phyloP scores from a whole-genome alignment of 2,329 filamentous ascomycete genomes.

The Fusarium decemcellulare region DNA sequence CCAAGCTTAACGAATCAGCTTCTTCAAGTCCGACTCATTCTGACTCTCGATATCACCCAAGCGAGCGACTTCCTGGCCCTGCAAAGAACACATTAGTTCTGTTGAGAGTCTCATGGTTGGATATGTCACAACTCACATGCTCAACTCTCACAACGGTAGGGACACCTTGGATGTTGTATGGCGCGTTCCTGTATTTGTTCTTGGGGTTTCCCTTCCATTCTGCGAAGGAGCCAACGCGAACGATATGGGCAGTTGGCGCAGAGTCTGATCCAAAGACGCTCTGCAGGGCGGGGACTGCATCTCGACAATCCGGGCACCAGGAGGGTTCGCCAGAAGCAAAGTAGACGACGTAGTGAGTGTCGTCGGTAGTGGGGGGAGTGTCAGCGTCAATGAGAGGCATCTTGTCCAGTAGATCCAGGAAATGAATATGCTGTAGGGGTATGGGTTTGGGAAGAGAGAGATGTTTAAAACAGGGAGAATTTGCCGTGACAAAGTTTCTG shows the following conservation, averaged over 20 bases:
- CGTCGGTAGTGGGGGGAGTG: conserved; percentile 39
- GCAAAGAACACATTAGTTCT: not conserved
- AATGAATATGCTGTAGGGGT: rapidly evolving
- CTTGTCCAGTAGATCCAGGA: not conserved
- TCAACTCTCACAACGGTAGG: conserved; percentile 47
- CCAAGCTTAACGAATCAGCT: conserved; percentile 30
- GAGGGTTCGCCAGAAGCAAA: conserved; percentile 49
- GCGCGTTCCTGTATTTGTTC: conserved; percentile 46
- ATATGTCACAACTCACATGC: conserved; percentile 33
- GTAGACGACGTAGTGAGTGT: conserved; percentile 50
- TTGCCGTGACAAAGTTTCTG: not conserved
- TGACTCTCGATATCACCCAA: conserved; percentile 47
- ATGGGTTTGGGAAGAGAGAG: not conserved
- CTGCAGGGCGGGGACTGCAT: conserved; percentile 44
- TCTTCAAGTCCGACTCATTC: conserved; percentile 44
- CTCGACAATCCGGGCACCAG: conserved; percentile 48
- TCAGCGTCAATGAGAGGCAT: conserved; percentile 48
- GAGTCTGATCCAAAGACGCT: conserved; percentile 43
- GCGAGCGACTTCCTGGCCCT: conserved; percentile 47
- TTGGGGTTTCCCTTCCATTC: conserved; percentile 43
- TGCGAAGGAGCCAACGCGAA: conserved; percentile 42
- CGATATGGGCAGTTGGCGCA: conserved; percentile 44
- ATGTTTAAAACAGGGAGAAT: not conserved
- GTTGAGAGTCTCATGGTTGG: too few relatives aligned
- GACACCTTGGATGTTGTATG: conserved; percentile 47